Base-by-base conservation (phyloP, 306 rosid genomes). In the Prunus salicina region DNA sequence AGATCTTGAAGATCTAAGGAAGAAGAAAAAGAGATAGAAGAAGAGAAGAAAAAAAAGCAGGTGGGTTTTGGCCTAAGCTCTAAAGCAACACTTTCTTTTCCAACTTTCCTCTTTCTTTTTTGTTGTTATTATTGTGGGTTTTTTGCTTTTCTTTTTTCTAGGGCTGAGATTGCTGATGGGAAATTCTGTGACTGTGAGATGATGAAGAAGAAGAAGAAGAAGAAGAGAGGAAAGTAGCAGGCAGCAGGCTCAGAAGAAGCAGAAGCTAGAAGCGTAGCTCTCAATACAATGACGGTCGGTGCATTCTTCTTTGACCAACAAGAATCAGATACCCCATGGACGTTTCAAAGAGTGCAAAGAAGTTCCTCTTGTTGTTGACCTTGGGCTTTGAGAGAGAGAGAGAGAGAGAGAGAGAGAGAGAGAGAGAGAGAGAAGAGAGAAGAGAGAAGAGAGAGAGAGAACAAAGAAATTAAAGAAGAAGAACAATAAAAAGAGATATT, bases 331-430 rank as follows among this genome's bases (percentile, higher is more conserved):
- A 28, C 74, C 76, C 84, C 87, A 83, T 83, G 84, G 79, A 76
- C 73, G 82, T 80, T 76, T 83, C 84, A 76, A 80, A 73, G 82
- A 77, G 80, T 62, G 72, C 30, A 20, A 61, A 73, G 53, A 61
- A 73, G 67, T 62, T 73, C 67, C 56, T 50, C 43, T 45, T 80
- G 76, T 69, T 80, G 87, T 84, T 84, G 87, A 84, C 87, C 86
- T 84, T 80, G 73, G 18, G 49, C 24, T 27, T 73, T 32, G 46
- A 75, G 53, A 34, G 60, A 69, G 49, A 46, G 56, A 64, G 75
- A 76, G 32, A 19, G 69, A 46, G n/a, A n/a, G n/a, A n/a, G n/a
- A n/a, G n/a, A n/a, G n/a, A n/a, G n/a, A n/a, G n/a, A n/a, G n/a
- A n/a, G n/a, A n/a, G n/a, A n/a, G n/a, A n/a, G n/a, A n/a, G n/a